Base-by-base conservation (phyloP, 176 grass and related monocot genomes). In the Oryza glumipatula region DNA sequence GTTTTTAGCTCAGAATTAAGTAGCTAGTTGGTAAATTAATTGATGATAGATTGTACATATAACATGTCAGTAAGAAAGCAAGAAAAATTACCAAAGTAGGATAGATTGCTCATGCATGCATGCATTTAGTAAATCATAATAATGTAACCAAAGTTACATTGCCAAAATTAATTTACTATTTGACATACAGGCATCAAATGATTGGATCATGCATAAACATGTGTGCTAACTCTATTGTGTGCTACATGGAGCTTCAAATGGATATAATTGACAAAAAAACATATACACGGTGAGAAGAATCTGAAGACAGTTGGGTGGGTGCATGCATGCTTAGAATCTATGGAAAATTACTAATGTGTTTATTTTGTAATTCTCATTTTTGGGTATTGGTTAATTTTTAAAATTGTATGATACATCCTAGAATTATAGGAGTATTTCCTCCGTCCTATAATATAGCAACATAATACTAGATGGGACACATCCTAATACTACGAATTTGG, bases 101-200 rank as follows among this genome's bases (percentile, higher is more conserved):
- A 32, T 32, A 2, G 30, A 32, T 32, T 56, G 9, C 2, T 1
- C 23, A 68, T 52, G 49, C 49, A 52, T 15, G 24, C 38, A 76
- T 44, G 14, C 72, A 84, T 80, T 21, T 32, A 77, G n/a, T 15
- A 64, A 77, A 77, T 77, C 4, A 9, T 71, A 10, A 9, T 71
- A 10, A 77, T 21, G 74, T 38, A 21, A 44, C 81, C 17, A 45
- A 39, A 67, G 16, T 90, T 82, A 11, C 68, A 68, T 24, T 16
- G 17, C 2, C 15, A 76, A 69, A 28, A 4, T 54, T 2, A 80
- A 84, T 16, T 39, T 86, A 22, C 13, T 36, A 5, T 30, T 78
- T 47, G 78, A 48, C 41, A 58, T n/a, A 74, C 64, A 74, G 9
- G 24, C 23, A 78, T 78, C 73, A 67, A 46, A 64, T 45, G 52